Base-by-base conservation (phyloP, 306 rosid genomes). In the Trichosanthes truncata region DNA sequence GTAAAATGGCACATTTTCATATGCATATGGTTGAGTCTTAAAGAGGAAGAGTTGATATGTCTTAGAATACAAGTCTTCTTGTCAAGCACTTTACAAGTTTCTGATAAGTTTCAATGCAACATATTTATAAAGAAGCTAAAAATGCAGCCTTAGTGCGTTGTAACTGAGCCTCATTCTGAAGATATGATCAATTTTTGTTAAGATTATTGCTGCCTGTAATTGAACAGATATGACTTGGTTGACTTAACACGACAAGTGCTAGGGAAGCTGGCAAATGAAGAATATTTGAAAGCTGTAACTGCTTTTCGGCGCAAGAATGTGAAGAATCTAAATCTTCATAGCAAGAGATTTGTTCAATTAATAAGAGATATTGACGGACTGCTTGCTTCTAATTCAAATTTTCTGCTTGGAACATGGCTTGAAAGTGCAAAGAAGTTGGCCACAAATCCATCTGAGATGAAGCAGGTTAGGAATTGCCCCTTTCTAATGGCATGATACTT, bases 381-480 rank as follows among this genome's bases (percentile, higher is more conserved):
- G 80, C 98, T 95, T 76, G 93, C 95, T 79, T 89, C 97, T 10
- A 91, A 95, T 77, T 90, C 89, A 82, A 92, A 91, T 76, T 95
- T 91, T 78, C 88, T 95, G 75, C 86, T 95, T 65, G 98, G 97
- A 85, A 95, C 96, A 31, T 95, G 98, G 97, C 97, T 95, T 41
- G 89, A 89, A 85, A 91, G 91, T 84, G 93, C 98, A 60, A 95
- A 91, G 62, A 91, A 85, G 78, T 76, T 88, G 36, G 96, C 97
- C 62, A 63, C 68, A 76, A 89, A 87, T 81, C 90, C 90, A 80
- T 38, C 40, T 1, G 98, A 92, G 88, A 62, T 53, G 79, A 86
- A 81, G 79, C 97, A 87, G 97, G 98, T 92, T 72, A 85, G 88
- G 10, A 35, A 46, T 9, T 53, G 7, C 59, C 69, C 45, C 53